phyloP scores from a whole-genome alignment of 768 basidiomycete species.

The Mrakia gelida region DNA sequence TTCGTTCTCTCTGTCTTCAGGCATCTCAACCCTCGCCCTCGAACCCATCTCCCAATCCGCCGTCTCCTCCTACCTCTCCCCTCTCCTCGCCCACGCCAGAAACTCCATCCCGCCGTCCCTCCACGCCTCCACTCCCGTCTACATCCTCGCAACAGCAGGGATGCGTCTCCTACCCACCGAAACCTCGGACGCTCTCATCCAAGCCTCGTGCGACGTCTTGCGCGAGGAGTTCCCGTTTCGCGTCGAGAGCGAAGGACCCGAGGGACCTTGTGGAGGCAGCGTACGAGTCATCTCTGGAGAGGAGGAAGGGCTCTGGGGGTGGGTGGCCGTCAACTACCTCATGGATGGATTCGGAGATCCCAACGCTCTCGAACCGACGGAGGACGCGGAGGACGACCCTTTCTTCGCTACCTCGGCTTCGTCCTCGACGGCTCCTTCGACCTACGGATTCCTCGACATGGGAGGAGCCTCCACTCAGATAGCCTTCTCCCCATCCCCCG shows the following conservation, averaged over 20 bases:
- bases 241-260: constrained; percentile 58
- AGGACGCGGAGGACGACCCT: constrained; percentile 1
- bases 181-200: constrained; percentile 68
- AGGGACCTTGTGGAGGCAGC: constrained; percentile 84
- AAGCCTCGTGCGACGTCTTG: constrained; percentile 71
- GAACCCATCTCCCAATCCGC: constrained; percentile 50
- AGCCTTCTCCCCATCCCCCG: constrained; percentile 78
- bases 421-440: neutral
- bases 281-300: constrained; percentile 94
- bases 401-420: neutral
- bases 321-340: constrained; percentile 98
- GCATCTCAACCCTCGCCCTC: constrained; percentile 72
- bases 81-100: constrained; percentile 76
- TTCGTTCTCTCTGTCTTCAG: constrained; percentile 48
- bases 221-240: constrained; percentile 69
- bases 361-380: constrained; percentile 26
- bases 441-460: constrained; percentile 96
- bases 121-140: constrained; percentile 78
- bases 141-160: constrained; percentile 92
- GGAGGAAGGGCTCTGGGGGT: constrained; percentile 96
- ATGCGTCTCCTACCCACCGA: constrained; percentile 78
- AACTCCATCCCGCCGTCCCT: constrained; percentile 80
- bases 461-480: constrained; percentile 98
- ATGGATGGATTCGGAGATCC: constrained; percentile 80
- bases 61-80: constrained; percentile 71